Percentiles rank a stretch among this genome's conserved stretches.
These are phyloP conservation scores for Colletotrichum tamarilloi DNA, from an alignment of 2,329 filamentous ascomycete genomes.

Conservation along the genomic window DNA sequence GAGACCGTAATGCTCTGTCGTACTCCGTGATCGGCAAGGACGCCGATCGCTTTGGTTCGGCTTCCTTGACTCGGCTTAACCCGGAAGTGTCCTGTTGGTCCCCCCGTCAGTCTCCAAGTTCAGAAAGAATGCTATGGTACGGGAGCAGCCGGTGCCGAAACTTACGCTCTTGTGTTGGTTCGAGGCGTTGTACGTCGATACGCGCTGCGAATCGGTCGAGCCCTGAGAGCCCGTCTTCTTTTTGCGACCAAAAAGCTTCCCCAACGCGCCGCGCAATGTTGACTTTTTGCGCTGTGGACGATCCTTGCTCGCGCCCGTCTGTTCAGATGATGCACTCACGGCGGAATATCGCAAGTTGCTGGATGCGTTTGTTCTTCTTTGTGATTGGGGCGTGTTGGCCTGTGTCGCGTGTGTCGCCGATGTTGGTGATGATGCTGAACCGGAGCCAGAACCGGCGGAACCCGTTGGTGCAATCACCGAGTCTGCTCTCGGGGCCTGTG, in stretches of 20 bases:
- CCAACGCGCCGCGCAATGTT: constrained; percentile 64
- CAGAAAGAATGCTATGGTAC: constrained; percentile 14
- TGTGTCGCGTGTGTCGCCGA: constrained; percentile 31
- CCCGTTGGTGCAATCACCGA: constrained; percentile 19
- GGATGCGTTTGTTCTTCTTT: constrained; percentile 50
- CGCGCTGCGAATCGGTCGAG: constrained; percentile 42
- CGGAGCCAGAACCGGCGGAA: constrained; percentile 22
- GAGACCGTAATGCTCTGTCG: constrained; percentile 69
- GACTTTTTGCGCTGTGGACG: constrained; percentile 67
- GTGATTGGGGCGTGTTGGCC: constrained; percentile 40
- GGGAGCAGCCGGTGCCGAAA: constrained; percentile 36
- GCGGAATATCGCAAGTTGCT: constrained; percentile 60
- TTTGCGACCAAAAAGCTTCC: constrained; percentile 68
- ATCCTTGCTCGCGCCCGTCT: constrained; percentile 45
- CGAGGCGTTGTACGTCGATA: constrained; percentile 41
- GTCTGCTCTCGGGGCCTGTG: constrained; percentile 22
- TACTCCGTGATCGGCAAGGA: constrained; percentile 71
- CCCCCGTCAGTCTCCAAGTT: neutral
- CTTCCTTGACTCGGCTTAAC: constrained; percentile 47
- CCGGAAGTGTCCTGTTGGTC: constrained; percentile 51
- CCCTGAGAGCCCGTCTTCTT: constrained; percentile 57
- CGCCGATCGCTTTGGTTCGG: constrained; percentile 63
- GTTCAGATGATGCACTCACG: constrained; percentile 54
- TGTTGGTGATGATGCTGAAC: constrained; percentile 23
- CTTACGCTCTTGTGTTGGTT: constrained; percentile 63